Conservation (phyloP, 2,329 filamentous ascomycete species). For the Aspergillus intermedius region DNA sequence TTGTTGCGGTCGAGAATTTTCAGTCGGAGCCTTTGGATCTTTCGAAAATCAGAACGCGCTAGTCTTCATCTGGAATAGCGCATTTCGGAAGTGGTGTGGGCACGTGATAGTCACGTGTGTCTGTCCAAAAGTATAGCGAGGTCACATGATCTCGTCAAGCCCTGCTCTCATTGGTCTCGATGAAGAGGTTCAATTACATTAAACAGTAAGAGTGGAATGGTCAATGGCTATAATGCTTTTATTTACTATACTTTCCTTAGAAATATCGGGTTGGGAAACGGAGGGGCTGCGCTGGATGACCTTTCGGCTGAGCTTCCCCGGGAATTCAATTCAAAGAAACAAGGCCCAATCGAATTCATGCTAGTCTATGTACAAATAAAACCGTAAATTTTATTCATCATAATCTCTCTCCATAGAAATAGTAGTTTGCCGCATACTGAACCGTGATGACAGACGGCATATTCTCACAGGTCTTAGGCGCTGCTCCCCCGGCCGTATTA, state of each 20-base stretch:
- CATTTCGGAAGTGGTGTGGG: conserved; percentile 12
- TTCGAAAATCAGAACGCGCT: conserved; percentile 35
- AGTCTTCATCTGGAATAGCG: conserved; percentile 20
- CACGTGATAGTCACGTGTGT: conserved; percentile 16
- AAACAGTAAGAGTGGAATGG: neutral
- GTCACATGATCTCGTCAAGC: conserved; percentile 23
- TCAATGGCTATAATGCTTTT: neutral
- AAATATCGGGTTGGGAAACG: neutral
- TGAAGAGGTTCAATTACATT: neutral
- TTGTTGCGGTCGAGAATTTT: conserved; percentile 36
- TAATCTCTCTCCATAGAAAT: conserved; percentile 45
- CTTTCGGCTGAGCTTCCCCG: neutral
- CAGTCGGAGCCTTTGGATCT: conserved; percentile 30
- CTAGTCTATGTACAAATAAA: neutral
- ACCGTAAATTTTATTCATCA: conserved; percentile 2
- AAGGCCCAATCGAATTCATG: neutral
- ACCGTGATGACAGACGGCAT: conserved; percentile 60
- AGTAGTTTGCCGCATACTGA: conserved; percentile 76
- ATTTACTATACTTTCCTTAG: too few species aligned
- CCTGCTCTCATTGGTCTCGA: conserved; percentile 14
- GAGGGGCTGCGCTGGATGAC: neutral
- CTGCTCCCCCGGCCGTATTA: conserved; percentile 71
- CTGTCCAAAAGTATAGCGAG: conserved; percentile 12
- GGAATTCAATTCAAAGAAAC: neutral
- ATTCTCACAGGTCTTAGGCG: conserved; percentile 67